These are phyloP conservation scores for Trichoderma sp. DNA, from an alignment of 2,329 filamentous ascomycete genomes.

Conservation along the genomic window DNA sequence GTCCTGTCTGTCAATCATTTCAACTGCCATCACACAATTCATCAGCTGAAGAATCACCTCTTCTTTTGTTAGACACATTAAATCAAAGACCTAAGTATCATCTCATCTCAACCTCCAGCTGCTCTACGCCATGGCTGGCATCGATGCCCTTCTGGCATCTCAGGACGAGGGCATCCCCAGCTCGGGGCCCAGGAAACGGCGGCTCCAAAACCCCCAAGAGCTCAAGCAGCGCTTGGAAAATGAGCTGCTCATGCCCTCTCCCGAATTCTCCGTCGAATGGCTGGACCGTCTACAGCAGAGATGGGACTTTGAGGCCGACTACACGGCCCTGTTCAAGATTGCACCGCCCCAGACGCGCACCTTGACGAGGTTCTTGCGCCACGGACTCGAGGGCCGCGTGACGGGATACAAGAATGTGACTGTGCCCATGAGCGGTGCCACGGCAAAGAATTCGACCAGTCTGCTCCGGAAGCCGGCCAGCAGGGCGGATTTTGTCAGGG, in stretches of 20 bases:
- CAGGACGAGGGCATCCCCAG: slow-evolving; percentile 28
- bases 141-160: slow-evolving; percentile 38
- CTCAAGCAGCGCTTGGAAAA: slow-evolving; percentile 72
- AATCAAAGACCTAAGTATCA: not conserved
- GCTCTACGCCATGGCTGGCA: slow-evolving; percentile 32
- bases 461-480: slow-evolving; percentile 82
- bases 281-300: slow-evolving; percentile 84
- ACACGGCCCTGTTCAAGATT: slow-evolving; percentile 81
- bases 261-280: slow-evolving; percentile 80
- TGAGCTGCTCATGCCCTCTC: slow-evolving; percentile 77
- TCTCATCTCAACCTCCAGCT: not conserved
- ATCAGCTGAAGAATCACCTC: slow-evolving; percentile 21
- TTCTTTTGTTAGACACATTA: not conserved
- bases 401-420: slow-evolving; percentile 95
- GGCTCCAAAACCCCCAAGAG: slow-evolving; percentile 53
- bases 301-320: slow-evolving; percentile 82
- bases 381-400: slow-evolving; percentile 88
- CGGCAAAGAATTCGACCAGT: slow-evolving; percentile 93
- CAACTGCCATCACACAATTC: not conserved
- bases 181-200: slow-evolving; percentile 20
- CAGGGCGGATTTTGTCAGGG: slow-evolving; percentile 87
- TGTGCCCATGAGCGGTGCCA: slow-evolving; percentile 83
- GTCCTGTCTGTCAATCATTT: too few relatives aligned
- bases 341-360: slow-evolving; percentile 91
- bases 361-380: slow-evolving; percentile 87